Conservation (phyloP, 495 filamentous ascomycete species). For the Friedmanniomyces simplex region DNA sequence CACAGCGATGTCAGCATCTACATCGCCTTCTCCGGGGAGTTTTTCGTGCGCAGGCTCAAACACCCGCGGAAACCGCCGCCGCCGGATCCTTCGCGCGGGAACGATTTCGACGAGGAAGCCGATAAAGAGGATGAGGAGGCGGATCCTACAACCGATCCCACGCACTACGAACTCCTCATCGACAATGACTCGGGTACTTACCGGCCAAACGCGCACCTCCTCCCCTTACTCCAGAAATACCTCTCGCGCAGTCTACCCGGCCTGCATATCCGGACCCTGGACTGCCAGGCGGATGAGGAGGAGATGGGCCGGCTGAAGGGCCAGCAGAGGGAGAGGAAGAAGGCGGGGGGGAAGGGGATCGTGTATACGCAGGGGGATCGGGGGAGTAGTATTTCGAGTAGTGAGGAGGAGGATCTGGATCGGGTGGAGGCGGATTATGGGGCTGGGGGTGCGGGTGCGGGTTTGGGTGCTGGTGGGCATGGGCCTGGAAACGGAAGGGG, state of each 20-base stretch:
- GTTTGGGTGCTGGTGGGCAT: no score
- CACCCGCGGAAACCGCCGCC: conserved; percentile 20
- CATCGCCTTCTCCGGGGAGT: conserved; percentile 85
- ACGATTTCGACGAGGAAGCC: no score
- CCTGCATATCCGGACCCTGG: conserved; percentile 55
- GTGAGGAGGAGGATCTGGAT: conserved; percentile 64
- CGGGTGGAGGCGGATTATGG: conserved; percentile 34
- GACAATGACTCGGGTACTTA: conserved; percentile 96
- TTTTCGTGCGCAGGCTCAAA: conserved; percentile 68
- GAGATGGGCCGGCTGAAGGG: conserved; percentile 50
- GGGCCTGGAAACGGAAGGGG: no score
- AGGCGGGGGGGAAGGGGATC: conserved; percentile 47
- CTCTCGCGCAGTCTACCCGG: conserved; percentile 62
- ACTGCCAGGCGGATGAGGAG: conserved; percentile 55
- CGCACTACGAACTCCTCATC: conserved; percentile 75
- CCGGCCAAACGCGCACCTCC: conserved; percentile 62
- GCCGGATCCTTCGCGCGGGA: conserved; percentile 5
- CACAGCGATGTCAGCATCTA: conserved; percentile 84
- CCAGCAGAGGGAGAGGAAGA: conserved; percentile 54
- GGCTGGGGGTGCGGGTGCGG: neutral
- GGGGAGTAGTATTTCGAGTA: conserved; percentile 46
- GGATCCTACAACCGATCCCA: conserved; percentile 43
- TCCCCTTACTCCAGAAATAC: conserved; percentile 60
- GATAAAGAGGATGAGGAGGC: conserved; percentile 6
- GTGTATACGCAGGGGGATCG: conserved; percentile 50